Conservation (phyloP, 805 yeast species). For the Starmerella lactis-condensi region DNA sequence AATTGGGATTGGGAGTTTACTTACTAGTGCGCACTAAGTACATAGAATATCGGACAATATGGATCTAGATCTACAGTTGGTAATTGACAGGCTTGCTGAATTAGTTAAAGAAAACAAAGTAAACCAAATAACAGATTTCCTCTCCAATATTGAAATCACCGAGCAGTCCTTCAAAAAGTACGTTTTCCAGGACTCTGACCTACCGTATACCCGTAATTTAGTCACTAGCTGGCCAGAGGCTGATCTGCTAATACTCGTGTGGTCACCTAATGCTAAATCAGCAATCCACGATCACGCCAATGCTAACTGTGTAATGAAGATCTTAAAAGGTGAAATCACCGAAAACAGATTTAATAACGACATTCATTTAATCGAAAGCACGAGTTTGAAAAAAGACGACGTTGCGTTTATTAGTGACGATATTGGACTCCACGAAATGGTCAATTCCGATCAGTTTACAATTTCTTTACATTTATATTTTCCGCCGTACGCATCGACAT, state of each 20-base stretch:
- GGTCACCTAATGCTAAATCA: slow-evolving; percentile 50
- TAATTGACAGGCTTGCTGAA: no score
- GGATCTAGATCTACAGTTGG: no score
- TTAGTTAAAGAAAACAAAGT: no score
- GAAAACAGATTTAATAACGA: slow-evolving; percentile 34
- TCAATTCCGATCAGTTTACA: slow-evolving; percentile 33
- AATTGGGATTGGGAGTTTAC: no score
- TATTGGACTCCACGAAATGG: slow-evolving; percentile 48
- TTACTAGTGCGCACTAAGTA: no score
- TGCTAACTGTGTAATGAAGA: slow-evolving; percentile 61
- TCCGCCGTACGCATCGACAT: slow-evolving; percentile 53
- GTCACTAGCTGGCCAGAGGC: slow-evolving; percentile 55
- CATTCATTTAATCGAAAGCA: slow-evolving; percentile 18
- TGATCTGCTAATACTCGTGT: slow-evolving; percentile 44
- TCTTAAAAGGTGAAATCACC: slow-evolving; percentile 38
- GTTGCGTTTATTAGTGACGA: slow-evolving; percentile 50
- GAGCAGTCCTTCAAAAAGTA: no score
- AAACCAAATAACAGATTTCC: no score
- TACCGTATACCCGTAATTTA: slow-evolving; percentile 51
- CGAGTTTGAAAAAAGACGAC: slow-evolving; percentile 21
- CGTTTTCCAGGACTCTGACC: slow-evolving; percentile 35
- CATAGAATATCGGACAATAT: no score
- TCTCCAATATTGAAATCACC: no score
- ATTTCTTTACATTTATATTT: slow-evolving; percentile 56
- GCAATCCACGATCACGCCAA: slow-evolving; percentile 58